Evolutionary conservation across 139 green algal genomes (phyloP), one percentile per base, ranked within the genome.

Genomic region (Spirogloea muscicola): DNA sequence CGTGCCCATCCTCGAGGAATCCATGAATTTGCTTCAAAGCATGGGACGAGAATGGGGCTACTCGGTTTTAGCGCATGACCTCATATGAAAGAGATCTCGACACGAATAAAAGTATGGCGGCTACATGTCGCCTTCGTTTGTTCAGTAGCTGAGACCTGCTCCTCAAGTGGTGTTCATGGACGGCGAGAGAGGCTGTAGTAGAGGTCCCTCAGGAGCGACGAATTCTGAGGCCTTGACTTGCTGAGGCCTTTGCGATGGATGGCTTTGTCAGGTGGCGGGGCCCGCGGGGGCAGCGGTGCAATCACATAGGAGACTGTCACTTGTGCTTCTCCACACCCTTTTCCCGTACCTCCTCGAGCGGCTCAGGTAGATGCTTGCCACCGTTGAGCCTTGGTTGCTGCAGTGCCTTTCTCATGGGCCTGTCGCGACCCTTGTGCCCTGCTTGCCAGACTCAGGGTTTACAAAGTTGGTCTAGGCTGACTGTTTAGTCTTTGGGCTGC

Each of bases 301-400:
- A 43, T 33, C 52, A 43, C 31, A 31, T 9, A 62, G 52, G 9
- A 62, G 52, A 39, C 7, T 62, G 52, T 33, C 40, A 7, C 40
- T 62, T 31, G 52, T 62, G 7, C 40, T 62, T 62, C 18, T 39
- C 7, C 52, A 62, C 9, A 62, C 6, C 5, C 31, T 62, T 6
- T 62, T 62, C 9, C 52, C 52, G 18, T 62, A 62, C 40, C 40
- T 62, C 31, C 31, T 33, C 5, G 52, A 62, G 52, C 52, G 52
- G 6, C 9, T 62, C 31, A 62, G 52, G 52, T 62, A 62, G 21
- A 21, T n/a, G 46, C 21, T 21, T n/a, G 46, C 21, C n/a, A 55
- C 21, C n/a, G n/a, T 55, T 55, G 46, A 21, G n/a, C n/a, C n/a
- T n/a, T n/a, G n/a, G n/a, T n/a, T n/a, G n/a, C n/a, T n/a, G n/a